Evolutionary conservation across 179 eudicot species (phyloP), one percentile per base, ranked within the genome.

Genomic region (Pouteria campechiana): DNA sequence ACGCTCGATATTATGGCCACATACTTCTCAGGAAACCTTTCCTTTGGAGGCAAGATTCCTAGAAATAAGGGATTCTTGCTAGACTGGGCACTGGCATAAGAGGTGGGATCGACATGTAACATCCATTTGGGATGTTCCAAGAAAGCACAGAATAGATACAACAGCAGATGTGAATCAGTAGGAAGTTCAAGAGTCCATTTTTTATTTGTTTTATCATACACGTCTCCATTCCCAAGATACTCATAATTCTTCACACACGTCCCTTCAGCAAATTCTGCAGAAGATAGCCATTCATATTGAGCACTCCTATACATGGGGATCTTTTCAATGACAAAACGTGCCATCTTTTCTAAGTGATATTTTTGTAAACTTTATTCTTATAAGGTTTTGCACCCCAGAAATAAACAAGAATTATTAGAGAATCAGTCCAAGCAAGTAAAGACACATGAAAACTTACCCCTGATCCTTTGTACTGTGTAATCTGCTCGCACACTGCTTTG

Each of bases 151-250:
- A 89, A 81, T 20, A 89, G 66, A 72, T 89, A 89, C 20, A 85
- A 52, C 38, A 89, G 90, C 70, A 89, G 52, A 60, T 85, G 93
- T 35, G 89, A 85, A 57, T 89, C 97, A 7, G 86, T 64, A 16
- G 95, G 97, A 56, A 81, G 93, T 64, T 89, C 97, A 46, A 75
- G 74, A 44, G 74, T 74, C 95, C 95, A 85, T 58, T 78, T 89
- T 67, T 70, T 84, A 60, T 73, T 80, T 53, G 43, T 65, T 61
- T 77, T 83, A 61, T 65, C 80, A 50, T 69, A 71, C 32, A 69
- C 79, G 57, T 74, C 93, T 34, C 68, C 82, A 33, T 50, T 76
- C 40, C 72, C 67, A 44, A 64, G 49, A 65, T 81, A 81, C 57
- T 81, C 93, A 30, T 76, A 89, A 62, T 89, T 89, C 73, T 67